These are phyloP conservation scores for Suillus clintonianus DNA, from an alignment of 768 basidiomycete genomes.

Conservation along the genomic window DNA sequence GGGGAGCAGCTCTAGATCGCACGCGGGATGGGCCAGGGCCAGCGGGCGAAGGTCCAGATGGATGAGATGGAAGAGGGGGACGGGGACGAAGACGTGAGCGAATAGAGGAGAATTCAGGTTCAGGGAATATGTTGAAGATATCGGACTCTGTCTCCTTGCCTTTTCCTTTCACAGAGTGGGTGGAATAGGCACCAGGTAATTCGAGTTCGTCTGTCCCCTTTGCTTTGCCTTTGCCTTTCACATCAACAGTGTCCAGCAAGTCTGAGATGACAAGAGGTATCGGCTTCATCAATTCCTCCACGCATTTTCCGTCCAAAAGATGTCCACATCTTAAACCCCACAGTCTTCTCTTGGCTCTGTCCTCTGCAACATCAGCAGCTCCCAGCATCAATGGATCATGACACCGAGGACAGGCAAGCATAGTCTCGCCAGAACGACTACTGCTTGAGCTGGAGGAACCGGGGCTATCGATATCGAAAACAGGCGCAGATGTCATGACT, in stretches of 20 bases:
- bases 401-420: conserved; percentile 70
- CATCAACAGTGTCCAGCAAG: conserved; percentile 13
- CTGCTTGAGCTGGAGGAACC: conserved; percentile 24
- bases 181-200: not conserved
- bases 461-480: conserved; percentile 44
- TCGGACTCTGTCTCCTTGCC: conserved; percentile 34
- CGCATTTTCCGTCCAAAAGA: conserved; percentile 76
- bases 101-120: conserved; percentile 39
- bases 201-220: conserved; percentile 4
- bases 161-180: conserved; percentile 22
- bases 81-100: conserved; percentile 62
- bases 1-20: conserved; percentile 4
- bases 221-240: conserved; percentile 34
- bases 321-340: conserved; percentile 82
- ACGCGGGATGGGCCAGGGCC: conserved; percentile 6
- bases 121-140: conserved; percentile 10
- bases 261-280: conserved; percentile 3
- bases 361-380: conserved; percentile 48
- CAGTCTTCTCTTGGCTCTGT: conserved; percentile 48
- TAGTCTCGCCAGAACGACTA: conserved; percentile 32
- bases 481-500: conserved; percentile 32
- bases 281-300: conserved; percentile 58
- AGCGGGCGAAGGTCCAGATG: conserved; percentile 6
- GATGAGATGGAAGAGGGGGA: conserved; percentile 16
- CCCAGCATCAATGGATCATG: conserved; percentile 62